Evolutionary conservation across 1,284 basidiomycete genomes (phyloP).

Genomic region (Chalciporus sp.): DNA sequence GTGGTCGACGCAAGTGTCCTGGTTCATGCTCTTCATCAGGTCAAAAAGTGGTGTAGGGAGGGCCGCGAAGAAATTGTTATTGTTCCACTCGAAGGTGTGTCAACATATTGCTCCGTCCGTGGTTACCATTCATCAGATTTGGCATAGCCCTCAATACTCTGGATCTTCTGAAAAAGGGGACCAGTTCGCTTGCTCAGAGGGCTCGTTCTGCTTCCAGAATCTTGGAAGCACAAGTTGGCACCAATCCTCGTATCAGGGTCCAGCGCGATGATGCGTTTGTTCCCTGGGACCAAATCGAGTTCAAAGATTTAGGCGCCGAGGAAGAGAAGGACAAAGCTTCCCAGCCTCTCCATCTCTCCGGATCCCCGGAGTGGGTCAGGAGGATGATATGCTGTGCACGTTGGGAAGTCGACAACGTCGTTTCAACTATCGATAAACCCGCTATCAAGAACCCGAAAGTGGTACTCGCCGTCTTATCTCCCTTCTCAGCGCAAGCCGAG

Average conservation of each 20-base stretch:
- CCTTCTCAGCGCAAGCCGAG: conserved; percentile 37
- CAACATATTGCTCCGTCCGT: background rate
- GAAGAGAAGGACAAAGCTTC: conserved; percentile 30
- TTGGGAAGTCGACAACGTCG: conserved; percentile 62
- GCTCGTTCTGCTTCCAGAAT: conserved; percentile 83
- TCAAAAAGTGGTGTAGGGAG: conserved; percentile 82
- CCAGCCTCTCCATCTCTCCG: conserved; percentile 29
- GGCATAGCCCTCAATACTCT: conserved; percentile 81
- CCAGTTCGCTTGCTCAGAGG: conserved; percentile 72
- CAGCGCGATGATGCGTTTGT: conserved; percentile 80
- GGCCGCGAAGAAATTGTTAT: conserved; percentile 72
- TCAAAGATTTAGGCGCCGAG: conserved; percentile 36
- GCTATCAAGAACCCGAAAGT: conserved; percentile 44
- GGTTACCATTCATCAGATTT: conserved; percentile 15
- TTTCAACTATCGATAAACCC: conserved; percentile 27
- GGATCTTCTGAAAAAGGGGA: conserved; percentile 93
- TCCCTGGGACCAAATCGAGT: conserved; percentile 69
- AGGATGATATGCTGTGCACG: conserved; percentile 77
- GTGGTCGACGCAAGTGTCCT: conserved; percentile 88
- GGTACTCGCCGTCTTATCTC: conserved; percentile 57
- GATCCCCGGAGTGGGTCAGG: conserved; percentile 78
- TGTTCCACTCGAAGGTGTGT: conserved; percentile 84
- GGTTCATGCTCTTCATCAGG: conserved; percentile 77
- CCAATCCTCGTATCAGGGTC: conserved; percentile 74
- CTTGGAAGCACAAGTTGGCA: conserved; percentile 80